Evolutionary conservation across 2,329 filamentous ascomycete species (phyloP), one percentile per base, ranked within the genome.

Genomic region (Epichloe festucae): DNA sequence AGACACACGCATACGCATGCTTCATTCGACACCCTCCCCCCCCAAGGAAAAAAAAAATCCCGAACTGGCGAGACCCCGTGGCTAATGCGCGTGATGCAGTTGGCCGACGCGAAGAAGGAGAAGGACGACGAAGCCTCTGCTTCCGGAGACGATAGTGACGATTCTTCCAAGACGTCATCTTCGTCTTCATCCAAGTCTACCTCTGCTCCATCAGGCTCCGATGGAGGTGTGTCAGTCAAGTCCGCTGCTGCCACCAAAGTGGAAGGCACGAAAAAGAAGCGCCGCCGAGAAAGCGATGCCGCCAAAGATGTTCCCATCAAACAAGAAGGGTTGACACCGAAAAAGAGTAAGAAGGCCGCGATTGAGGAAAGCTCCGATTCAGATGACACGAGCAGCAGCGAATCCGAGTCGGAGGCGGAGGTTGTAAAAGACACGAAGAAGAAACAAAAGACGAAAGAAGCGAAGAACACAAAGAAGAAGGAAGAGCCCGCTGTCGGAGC

Each of bases 221-320:
- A 65, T 1, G 59, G 56, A n/a, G 58, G 53, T n/a, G 61, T 41
- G 40, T 42, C 57, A 5, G 52, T 58, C 14, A 55, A 64, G 27
- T 1, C 55, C 2, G 53, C 56, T 4, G 34, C 55, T 15, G 55
- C 58, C 15, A 53, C 62, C 12, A 58, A 62, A 6, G 59, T 61
- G 27, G 63, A 67, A 46, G 52, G 65, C 49, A 57, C 59, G 19
- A 58, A 63, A 17, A 58, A 63, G 35, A 66, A 67, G 57, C 60
- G 60, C 36, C 36, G 36, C 4, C 38, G 45, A 15, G 45, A 48
- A 36, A 65, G 63, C 53, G 63, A 65, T 48, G 60, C 59, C 2
- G 55, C 59, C 42, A 60, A 61, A 34, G 55, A 58, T 45, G 54
- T 53, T 53, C 62, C 58, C 46, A 39, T 55, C 5, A 17, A 34